Conservation (phyloP, 805 yeast species). For the Ogataea ganodermae region DNA sequence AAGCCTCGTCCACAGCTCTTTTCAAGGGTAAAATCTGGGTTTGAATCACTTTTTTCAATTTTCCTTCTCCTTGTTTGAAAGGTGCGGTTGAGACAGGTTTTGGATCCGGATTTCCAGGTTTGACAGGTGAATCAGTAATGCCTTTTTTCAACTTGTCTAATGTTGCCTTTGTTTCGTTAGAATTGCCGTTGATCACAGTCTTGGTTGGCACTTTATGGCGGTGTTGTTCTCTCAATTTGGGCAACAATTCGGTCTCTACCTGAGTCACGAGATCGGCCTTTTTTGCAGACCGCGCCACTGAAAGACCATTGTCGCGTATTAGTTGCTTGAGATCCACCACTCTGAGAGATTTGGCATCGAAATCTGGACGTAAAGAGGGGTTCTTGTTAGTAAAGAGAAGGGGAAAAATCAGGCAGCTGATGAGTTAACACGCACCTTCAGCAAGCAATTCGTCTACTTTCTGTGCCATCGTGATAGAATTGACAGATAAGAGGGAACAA, state of each 20-base stretch:
- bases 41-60: conserved; percentile 14
- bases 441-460: background rate
- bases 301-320: conserved; percentile 55
- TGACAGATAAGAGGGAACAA: background rate
- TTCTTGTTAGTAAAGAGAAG: background rate
- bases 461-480: background rate
- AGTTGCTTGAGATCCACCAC: conserved; percentile 68
- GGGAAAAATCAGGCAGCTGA: background rate
- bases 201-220: background rate
- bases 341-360: conserved; percentile 61
- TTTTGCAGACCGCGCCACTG: conserved; percentile 55
- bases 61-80: conserved; percentile 3
- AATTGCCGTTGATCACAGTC: background rate
- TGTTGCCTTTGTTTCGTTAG: background rate
- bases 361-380: conserved; percentile 49
- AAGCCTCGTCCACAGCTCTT: conserved; percentile 14
- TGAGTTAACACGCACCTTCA: background rate
- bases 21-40: conserved; percentile 21
- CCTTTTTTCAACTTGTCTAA: conserved; percentile 7
- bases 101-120: background rate
- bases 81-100: background rate
- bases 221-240: background rate
- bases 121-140: background rate
- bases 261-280: conserved; percentile 58
- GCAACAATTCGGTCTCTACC: background rate